Conservation (phyloP, 306 rosid genomes). For the Vigna nakashimae region DNA sequence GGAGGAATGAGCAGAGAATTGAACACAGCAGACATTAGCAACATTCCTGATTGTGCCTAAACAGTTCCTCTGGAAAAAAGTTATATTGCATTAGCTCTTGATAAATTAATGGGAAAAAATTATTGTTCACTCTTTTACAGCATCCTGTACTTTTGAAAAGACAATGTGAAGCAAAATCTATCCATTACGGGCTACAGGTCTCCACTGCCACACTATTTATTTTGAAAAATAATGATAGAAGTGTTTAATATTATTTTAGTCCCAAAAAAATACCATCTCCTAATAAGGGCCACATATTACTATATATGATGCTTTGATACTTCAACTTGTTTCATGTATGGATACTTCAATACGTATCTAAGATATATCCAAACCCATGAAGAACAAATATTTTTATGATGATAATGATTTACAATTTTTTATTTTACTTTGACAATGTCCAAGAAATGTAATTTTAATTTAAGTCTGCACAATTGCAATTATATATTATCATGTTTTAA, state of each 20-base stretch:
- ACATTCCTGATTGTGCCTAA: conserved; percentile 75
- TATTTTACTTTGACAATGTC: no score
- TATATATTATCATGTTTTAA: no score
- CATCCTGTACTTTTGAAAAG: conserved; percentile 32
- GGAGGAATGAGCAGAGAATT: conserved; percentile 88
- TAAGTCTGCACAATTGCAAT: no score
- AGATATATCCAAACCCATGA: no score
- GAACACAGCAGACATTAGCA: conserved; percentile 97
- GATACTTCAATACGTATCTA: no score
- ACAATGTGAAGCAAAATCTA: conserved; percentile 32
- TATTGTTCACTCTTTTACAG: conserved; percentile 3
- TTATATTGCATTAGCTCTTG: conserved; percentile 44
- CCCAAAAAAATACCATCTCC: background rate
- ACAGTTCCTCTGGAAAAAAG: conserved; percentile 69
- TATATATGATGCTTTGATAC: no score
- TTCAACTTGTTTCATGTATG: no score
- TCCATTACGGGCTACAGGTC: conserved; percentile 1
- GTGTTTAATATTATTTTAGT: background rate
- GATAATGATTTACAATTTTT: no score
- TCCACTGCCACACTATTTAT: conserved; percentile 21
- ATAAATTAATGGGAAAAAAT: conserved; percentile 21
- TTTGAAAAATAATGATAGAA: conserved; percentile 18
- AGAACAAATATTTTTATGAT: no score
- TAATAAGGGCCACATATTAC: background rate
- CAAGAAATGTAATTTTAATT: no score